A percentile compares a stretch with the other conserved stretches of the same genome.
Evolutionary conservation across 192 early-diverging fungal genomes (phyloP).

Genomic region (Backusella circina): DNA sequence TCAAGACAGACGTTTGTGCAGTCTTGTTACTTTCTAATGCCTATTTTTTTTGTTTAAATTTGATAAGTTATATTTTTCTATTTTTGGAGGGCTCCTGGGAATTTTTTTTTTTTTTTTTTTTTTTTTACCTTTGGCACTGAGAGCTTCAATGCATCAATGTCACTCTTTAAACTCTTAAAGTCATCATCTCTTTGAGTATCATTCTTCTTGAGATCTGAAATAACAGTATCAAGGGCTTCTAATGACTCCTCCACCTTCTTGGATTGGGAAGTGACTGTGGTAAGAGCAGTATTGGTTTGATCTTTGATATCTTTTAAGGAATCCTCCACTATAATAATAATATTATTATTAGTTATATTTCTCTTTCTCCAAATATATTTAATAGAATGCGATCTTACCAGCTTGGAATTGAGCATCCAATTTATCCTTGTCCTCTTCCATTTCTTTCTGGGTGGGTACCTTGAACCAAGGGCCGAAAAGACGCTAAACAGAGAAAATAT

Average conservation of each 20-base stretch:
- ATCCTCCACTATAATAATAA: constrained; percentile 27
- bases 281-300: constrained; percentile 59
- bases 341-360: neutral
- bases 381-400: constrained; percentile 16
- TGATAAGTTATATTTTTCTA: neutral
- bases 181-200: constrained; percentile 68
- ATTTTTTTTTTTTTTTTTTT: neutral
- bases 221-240: constrained; percentile 53
- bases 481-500: constrained; percentile 36
- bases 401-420: constrained; percentile 63
- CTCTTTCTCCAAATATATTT: neutral
- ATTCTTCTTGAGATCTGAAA: constrained; percentile 59
- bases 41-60: constrained; percentile 31
- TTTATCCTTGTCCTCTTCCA: constrained; percentile 65
- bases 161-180: constrained; percentile 67
- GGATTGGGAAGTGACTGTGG: constrained; percentile 63
- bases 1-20: constrained; percentile 57
- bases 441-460: constrained; percentile 61
- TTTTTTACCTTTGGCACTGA: constrained; percentile 72
- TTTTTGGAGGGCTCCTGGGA: neutral
- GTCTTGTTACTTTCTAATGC: constrained; percentile 74
- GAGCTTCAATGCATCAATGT: constrained; percentile 67
- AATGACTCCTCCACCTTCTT: constrained; percentile 69
- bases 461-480: constrained; percentile 57
- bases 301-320: constrained; percentile 58